phyloP scores from a whole-genome alignment of 75 land plant genomes.

The Pseudotsuga menziesii region DNA sequence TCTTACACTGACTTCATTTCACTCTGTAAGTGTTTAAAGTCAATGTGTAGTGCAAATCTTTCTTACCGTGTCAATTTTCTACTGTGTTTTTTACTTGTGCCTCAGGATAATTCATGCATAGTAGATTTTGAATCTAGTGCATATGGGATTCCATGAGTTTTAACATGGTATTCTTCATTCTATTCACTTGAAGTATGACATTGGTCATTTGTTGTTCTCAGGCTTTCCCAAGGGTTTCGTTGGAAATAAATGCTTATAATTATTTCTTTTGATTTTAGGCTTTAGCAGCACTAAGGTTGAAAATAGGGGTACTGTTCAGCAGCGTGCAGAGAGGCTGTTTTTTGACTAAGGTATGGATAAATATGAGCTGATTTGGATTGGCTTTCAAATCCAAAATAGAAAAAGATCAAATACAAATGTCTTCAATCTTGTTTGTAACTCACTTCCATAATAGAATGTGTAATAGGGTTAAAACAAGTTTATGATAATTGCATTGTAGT shows the following conservation, averaged over 20 bases:
- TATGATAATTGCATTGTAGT: not conserved
- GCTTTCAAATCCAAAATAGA: not conserved
- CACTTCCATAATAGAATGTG: too few species aligned
- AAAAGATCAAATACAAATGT: not conserved
- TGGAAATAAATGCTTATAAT: constrained; percentile 2
- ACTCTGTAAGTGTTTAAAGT: not conserved
- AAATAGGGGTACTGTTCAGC: constrained; percentile 95
- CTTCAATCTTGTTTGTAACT: not conserved
- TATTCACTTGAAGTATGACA: not conserved
- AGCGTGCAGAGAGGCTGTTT: constrained; percentile 97
- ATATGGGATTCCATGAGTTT: not conserved
- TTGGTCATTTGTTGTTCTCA: not conserved
- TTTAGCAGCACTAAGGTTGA: constrained; percentile 81
- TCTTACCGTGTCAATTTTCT: not conserved
- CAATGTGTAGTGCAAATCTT: not conserved
- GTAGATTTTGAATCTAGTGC: not conserved
- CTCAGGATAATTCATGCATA: too few species aligned
- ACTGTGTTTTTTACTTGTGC: not conserved
- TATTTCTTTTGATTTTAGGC: constrained; percentile 34
- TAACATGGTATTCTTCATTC: not conserved
- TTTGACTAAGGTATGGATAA: constrained; percentile 69
- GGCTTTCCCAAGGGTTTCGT: not conserved
- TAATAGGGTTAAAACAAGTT: not conserved
- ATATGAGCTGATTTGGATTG: not conserved
- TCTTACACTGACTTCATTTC: not conserved